phyloP scores from a whole-genome alignment of 768 basidiomycete species.

The Xerocomus brunneocitrinus region DNA sequence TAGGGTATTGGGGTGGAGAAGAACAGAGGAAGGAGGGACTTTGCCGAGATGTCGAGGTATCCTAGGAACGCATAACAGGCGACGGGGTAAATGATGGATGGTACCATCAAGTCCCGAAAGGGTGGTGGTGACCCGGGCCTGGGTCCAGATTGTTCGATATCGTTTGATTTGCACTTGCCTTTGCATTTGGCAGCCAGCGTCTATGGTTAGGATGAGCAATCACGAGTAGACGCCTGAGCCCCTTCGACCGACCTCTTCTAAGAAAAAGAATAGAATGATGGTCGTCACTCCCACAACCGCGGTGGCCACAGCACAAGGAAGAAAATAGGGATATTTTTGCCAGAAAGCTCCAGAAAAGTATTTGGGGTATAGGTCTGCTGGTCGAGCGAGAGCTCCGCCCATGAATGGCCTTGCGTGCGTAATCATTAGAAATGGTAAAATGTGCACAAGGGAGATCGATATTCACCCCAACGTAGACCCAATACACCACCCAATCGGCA shows the following conservation, averaged over 20 bases:
- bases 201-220: constrained; percentile 9
- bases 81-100: constrained; percentile 31
- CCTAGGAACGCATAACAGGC: constrained; percentile 32
- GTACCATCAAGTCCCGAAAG: constrained; percentile 35
- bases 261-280: constrained; percentile 40
- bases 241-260: constrained; percentile 46
- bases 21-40: constrained; percentile 38
- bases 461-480: constrained; percentile 34
- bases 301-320: constrained; percentile 59
- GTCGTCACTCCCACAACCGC: constrained; percentile 44
- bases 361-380: constrained; percentile 47
- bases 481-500: constrained; percentile 28
- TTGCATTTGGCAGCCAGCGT: constrained; percentile 10
- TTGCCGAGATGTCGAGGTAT: constrained; percentile 36
- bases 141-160: constrained; percentile 2
- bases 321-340: constrained; percentile 53
- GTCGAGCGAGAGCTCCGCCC: constrained; percentile 51
- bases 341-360: constrained; percentile 47
- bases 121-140: constrained; percentile 33
- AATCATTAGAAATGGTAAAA: background rate
- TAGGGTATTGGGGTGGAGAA: constrained; percentile 35
- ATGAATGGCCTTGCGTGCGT: constrained; percentile 32
- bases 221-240: too few species aligned
- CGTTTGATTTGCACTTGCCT: background rate
- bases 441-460: constrained; percentile 6